phyloP scores from a whole-genome alignment of 202 grass and related monocot genomes.

The Digitaria exilis region DNA sequence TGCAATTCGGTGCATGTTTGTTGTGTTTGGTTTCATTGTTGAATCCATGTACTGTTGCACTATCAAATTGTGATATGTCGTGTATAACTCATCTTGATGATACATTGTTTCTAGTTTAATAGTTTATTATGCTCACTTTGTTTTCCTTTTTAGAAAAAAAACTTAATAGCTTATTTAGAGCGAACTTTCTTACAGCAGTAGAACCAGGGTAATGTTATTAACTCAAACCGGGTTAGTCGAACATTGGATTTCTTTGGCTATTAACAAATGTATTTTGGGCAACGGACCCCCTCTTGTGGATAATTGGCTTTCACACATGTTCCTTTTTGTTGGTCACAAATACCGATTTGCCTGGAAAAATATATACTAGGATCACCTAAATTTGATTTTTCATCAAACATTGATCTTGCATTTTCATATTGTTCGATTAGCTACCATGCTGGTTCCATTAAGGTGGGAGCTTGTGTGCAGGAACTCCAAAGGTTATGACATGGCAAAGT shows the following conservation, averaged over 20 bases:
- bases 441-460: slow-evolving; percentile 2
- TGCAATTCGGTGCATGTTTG: background rate
- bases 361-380: background rate
- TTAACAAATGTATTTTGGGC: background rate
- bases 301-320: background rate
- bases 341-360: background rate
- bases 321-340: background rate
- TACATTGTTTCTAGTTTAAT: background rate
- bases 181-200: background rate
- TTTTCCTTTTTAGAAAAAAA: background rate
- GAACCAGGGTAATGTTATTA: background rate
- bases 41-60: background rate
- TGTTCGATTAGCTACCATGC: slow-evolving; percentile 15
- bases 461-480: slow-evolving; percentile 78
- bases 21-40: background rate
- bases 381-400: background rate
- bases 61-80: background rate
- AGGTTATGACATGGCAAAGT: slow-evolving; percentile 97
- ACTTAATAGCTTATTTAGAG: background rate
- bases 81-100: background rate
- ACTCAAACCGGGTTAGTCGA: background rate
- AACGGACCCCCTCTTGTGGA: background rate
- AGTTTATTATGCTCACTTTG: background rate
- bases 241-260: background rate
- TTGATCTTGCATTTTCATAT: background rate